Base-by-base conservation (phyloP, 768 basidiomycete genomes). In the Collybia mongolica region DNA sequence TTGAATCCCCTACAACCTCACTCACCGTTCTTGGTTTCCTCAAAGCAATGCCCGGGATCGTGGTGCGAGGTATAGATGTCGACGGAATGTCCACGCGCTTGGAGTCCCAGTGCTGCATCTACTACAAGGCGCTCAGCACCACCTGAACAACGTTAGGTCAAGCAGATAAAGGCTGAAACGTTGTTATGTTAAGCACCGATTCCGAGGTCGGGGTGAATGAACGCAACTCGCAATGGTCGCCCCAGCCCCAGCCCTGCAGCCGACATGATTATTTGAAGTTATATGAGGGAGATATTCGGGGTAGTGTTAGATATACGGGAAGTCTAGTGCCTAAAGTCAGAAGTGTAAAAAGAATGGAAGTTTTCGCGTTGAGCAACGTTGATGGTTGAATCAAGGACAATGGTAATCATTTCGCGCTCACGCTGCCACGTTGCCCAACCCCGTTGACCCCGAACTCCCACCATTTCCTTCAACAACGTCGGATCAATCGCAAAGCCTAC, bases 121-220 rank as follows among this genome's bases (percentile, higher is more conserved):
- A 98, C 95, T 5, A 98, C 87, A 5, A 98, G 80, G 20, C 96
- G 80, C 69, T 99, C 96, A 2, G 96, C 96, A 17, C 96, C 96
- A 56, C 96, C 95, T 54, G 45, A 18, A 51, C 11, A 51, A 55
- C 26, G 26, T 38, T 37, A 53, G 7, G n/a, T 49, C 54, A 46
- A 60, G 52, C 38, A 51, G 37, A 47, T 39, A 44, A 29, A 22
- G 59, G 38, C 51, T 42, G 32, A 19, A 35, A 39, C 17, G 52
- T 38, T 14, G 54, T 44, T 35, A 35, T 41, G 44, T 18, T 49
- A 63, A 63, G 61, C 57, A 93, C 94, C 95, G 44, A 98, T 94
- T 50, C 95, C 95, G 4, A 98, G 75, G 72, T 98, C 95, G 28
- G 95, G 95, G 63, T 98, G 95, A 48, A 97, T 76, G 68, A 97